A percentile compares a stretch with the other conserved stretches of the same genome.
Conservation (phyloP, 768 basidiomycete genomes). For the Agaricus bisporus region DNA sequence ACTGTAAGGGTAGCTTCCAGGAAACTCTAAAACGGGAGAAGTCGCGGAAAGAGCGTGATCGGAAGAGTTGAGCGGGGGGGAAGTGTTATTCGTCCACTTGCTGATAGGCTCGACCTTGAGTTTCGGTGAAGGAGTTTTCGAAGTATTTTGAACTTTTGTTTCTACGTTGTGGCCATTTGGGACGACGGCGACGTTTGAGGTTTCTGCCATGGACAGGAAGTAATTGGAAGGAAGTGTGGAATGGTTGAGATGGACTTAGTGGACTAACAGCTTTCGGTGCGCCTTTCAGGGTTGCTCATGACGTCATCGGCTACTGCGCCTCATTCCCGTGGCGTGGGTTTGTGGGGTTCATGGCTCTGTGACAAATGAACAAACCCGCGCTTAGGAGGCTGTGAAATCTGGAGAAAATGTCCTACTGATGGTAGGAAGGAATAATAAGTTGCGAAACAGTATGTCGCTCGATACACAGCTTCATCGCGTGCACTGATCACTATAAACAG, state of each 20-base stretch:
- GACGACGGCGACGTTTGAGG: neutral
- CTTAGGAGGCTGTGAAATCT: too few relatives aligned
- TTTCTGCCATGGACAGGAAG: neutral
- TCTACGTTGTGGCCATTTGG: neutral
- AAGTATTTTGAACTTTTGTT: neutral
- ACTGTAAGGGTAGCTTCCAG: conserved; percentile 5
- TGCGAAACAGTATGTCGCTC: too few relatives aligned
- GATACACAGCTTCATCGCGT: too few relatives aligned
- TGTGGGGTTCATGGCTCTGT: neutral
- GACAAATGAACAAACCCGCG: neutral
- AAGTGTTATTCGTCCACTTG: conserved; percentile 1
- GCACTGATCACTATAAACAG: too few relatives aligned
- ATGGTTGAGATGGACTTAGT: neutral
- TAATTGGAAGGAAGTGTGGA: neutral
- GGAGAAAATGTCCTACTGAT: too few relatives aligned
- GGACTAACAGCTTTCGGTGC: neutral
- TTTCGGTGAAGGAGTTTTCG: conserved; percentile 1
- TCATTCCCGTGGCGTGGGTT: neutral
- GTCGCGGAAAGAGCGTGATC: neutral
- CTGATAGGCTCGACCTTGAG: conserved; percentile 2
- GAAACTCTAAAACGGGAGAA: neutral
- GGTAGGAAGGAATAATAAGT: too few relatives aligned
- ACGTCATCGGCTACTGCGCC: neutral
- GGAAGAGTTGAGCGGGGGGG: neutral
- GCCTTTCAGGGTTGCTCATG: neutral